Base-by-base conservation (phyloP, 2,329 filamentous ascomycete species). In the Aureobasidium vineae region DNA sequence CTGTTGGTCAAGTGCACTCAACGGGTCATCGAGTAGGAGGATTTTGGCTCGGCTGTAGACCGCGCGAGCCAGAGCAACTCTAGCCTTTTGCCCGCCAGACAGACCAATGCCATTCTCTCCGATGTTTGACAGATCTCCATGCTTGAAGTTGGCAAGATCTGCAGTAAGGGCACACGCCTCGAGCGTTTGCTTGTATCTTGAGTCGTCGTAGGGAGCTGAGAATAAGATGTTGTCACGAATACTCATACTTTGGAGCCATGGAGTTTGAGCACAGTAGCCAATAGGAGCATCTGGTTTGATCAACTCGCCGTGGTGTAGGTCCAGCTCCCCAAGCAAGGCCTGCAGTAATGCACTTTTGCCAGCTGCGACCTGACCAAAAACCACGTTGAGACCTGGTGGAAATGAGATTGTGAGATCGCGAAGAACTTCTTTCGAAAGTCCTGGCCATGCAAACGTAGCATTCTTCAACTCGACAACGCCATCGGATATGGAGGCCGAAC, bases 361-460 rank as follows among this genome's bases (percentile, higher is more conserved):
- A 8, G 85, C 78, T 2, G 84, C 87, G 0, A 89, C 86, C 70
- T 87, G 84, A n/a, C 87, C 87, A 69, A 80, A 84, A 2, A 89
- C 77, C 13, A 89, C 82, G 0, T 84, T 88, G 33, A 89, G 71
- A 0, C 87, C 87, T 19, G 72, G 72, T 0, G 83, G 79, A 36
- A 89, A 86, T 0, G 79, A 79, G 2, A 89, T 66, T 41, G 78
- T 82, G 19, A 89, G 75, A 56, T 86, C 75, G 23, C 77, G 76
- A 0, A 89, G 79, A 0, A 88, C 83, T 4, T 83, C 79, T 8
- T 82, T 80, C 2, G 81, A 74, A 0, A 85, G 85, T 0, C 90
- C 90, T 0, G 92, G 91, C 89, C 92, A 96, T 0, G 89, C 85
- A 73, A 96, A 96, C 0, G 87, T 88, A 5, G 90, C 90, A 33